Evolutionary conservation across 2,329 filamentous ascomycete genomes (phyloP).

Genomic region (Ophiostoma tasmaniense): DNA sequence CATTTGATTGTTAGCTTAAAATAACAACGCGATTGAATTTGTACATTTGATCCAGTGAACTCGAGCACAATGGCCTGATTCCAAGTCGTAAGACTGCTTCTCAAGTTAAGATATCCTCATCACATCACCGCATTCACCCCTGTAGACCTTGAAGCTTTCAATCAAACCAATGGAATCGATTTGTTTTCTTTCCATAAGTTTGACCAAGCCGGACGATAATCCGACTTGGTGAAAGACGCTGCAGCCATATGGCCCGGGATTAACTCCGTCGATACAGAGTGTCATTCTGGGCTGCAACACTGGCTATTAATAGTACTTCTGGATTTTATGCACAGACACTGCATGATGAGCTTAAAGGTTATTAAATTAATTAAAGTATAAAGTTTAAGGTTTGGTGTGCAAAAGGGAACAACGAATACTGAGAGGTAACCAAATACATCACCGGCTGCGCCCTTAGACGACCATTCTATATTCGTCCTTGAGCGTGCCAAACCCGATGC

Average conservation of each 20-base stretch:
- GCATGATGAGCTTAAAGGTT: neutral
- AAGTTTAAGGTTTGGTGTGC: neutral
- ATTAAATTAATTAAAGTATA: neutral
- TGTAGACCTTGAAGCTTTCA: neutral
- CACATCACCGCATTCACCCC: neutral
- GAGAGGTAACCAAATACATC: too few relatives aligned
- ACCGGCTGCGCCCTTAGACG: neutral
- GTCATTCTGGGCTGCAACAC: neutral
- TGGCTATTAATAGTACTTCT: neutral
- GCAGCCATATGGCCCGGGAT: neutral
- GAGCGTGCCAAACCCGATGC: neutral
- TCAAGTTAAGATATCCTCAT: neutral
- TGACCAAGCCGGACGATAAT: neutral
- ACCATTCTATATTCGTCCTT: conserved; percentile 2
- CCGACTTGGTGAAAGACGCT: neutral
- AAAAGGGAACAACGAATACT: too few relatives aligned
- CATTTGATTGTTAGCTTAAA: neutral
- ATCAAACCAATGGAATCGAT: neutral
- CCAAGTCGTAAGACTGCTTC: neutral
- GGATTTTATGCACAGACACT: neutral
- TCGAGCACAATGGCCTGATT: neutral
- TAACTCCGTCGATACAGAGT: neutral
- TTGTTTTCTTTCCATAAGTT: neutral
- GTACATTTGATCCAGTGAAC: neutral
- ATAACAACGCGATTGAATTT: neutral